phyloP scores from a whole-genome alignment of 1,284 basidiomycete genomes.

The Trichosporon sp. region DNA sequence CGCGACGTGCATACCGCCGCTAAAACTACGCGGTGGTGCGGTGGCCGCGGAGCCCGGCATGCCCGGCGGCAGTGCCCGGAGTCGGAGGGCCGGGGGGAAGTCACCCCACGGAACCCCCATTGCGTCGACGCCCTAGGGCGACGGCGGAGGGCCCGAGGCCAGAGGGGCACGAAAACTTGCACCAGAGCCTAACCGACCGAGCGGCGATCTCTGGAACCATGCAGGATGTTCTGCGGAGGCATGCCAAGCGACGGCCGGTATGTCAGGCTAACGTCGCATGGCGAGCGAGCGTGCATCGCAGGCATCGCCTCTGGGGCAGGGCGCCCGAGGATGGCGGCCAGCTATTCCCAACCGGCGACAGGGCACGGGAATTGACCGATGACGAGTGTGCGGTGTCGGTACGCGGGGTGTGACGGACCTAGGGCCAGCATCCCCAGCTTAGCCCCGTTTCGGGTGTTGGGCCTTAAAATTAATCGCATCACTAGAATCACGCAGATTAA shows the following conservation, averaged over 20 bases:
- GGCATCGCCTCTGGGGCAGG: background rate
- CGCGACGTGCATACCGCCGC: background rate
- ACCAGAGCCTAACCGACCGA: background rate
- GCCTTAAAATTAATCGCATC: background rate
- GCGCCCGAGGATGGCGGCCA: background rate
- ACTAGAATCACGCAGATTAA: background rate
- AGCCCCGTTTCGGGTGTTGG: background rate
- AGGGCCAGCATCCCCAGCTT: background rate
- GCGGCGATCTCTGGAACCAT: background rate
- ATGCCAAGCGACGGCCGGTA: background rate
- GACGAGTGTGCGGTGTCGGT: background rate
- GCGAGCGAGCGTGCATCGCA: background rate
- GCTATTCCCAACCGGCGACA: background rate
- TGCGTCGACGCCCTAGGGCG: background rate
- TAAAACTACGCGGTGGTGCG: background rate
- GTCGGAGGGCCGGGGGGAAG: background rate
- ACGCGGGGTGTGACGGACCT: background rate
- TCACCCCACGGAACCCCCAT: conserved; percentile 3
- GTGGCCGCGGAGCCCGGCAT: background rate
- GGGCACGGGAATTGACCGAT: background rate
- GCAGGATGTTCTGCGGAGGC: background rate
- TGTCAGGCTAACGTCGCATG: background rate
- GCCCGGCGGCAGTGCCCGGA: background rate
- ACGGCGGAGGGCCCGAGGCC: too few species aligned
- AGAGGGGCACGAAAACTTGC: background rate